Evolutionary conservation across 2,329 filamentous ascomycete species (phyloP).

Genomic region (Metarhizium robertsii): DNA sequence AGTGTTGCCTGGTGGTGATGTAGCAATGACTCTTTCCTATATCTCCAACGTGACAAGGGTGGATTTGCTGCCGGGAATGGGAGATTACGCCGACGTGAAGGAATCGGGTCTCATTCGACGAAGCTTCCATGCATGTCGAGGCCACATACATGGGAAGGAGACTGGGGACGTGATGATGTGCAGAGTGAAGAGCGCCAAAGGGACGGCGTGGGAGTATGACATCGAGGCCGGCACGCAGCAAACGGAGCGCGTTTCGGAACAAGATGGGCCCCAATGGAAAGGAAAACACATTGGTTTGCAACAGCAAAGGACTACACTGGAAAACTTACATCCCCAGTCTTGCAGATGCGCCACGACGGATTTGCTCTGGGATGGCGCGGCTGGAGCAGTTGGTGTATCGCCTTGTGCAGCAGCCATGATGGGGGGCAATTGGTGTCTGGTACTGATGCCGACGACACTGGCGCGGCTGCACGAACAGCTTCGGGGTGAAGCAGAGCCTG

Average conservation of each 20-base stretch:
- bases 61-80: neutral
- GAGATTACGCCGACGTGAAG: neutral
- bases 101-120: neutral
- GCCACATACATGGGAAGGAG: neutral
- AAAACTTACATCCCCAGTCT: conserved; percentile 41
- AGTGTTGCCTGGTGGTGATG: too few relatives aligned
- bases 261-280: too few relatives aligned
- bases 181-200: neutral
- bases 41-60: too few relatives aligned
- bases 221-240: neutral
- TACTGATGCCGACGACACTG: neutral
- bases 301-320: neutral
- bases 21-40: too few relatives aligned
- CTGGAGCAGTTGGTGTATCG: conserved; percentile 9
- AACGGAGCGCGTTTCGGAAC: neutral
- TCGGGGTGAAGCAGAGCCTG: neutral
- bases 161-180: neutral
- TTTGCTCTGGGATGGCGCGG: conserved; percentile 14
- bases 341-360: conserved; percentile 26
- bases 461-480: neutral
- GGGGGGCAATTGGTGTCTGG: neutral
- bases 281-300: too few relatives aligned
- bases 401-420: conserved; percentile 20
- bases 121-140: neutral
- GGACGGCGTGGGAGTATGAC: neutral